A percentile compares a stretch with the other conserved stretches of the same genome.
These are phyloP conservation scores for Amaranthus palmeri DNA, from an alignment of 148 eudicot species.

Conservation along the genomic window DNA sequence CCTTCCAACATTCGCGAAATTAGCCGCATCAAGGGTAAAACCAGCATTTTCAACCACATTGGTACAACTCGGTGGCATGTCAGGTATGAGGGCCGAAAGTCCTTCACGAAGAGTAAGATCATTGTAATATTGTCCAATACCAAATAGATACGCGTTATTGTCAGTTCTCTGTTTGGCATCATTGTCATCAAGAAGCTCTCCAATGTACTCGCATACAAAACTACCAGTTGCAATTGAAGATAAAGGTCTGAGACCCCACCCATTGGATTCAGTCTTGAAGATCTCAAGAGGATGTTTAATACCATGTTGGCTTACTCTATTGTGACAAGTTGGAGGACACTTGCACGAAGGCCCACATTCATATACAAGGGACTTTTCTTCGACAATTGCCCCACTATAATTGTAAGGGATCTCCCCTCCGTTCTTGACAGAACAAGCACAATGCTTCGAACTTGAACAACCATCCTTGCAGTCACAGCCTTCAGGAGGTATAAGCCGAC, in stretches of 20 bases:
- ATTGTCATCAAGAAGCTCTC: slow-evolving; percentile 78
- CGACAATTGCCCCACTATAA: slow-evolving; percentile 72
- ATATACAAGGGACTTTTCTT: slow-evolving; percentile 65
- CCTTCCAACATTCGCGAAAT: slow-evolving; percentile 72
- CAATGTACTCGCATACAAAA: slow-evolving; percentile 87
- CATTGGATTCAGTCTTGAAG: slow-evolving; percentile 75
- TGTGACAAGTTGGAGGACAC: slow-evolving; percentile 74
- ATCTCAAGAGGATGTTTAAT: slow-evolving; percentile 71
- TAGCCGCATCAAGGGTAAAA: slow-evolving; percentile 76
- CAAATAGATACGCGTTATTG: slow-evolving; percentile 76
- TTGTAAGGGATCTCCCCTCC: slow-evolving; percentile 87
- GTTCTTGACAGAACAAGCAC: slow-evolving; percentile 60
- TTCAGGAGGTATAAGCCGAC: slow-evolving; percentile 37
- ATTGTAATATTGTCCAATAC: slow-evolving; percentile 66
- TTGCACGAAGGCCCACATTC: slow-evolving; percentile 89
- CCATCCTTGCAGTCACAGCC: slow-evolving; percentile 71
- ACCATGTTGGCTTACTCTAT: slow-evolving; percentile 79
- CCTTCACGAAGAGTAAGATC: slow-evolving; percentile 41
- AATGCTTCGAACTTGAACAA: slow-evolving; percentile 54
- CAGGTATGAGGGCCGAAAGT: slow-evolving; percentile 32
- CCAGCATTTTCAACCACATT: slow-evolving; percentile 50
- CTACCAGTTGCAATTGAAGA: slow-evolving; percentile 75
- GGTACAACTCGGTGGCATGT: slow-evolving; percentile 12
- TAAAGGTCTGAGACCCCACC: slow-evolving; percentile 86
- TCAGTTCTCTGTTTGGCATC: slow-evolving; percentile 75